phyloP scores from a whole-genome alignment of 768 basidiomycete species.

The Chiua virens region DNA sequence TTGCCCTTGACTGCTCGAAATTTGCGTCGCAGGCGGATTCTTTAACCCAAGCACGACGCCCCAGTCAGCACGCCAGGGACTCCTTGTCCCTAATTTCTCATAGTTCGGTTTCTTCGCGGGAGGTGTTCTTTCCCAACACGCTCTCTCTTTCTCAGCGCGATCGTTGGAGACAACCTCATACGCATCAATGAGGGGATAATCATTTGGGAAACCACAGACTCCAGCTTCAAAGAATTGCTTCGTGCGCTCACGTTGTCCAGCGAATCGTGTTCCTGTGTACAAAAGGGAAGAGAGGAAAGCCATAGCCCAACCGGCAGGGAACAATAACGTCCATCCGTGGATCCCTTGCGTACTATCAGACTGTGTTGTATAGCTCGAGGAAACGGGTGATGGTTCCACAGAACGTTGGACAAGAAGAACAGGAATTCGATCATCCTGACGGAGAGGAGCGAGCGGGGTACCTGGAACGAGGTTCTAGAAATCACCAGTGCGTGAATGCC shows the following conservation, averaged over 20 bases:
- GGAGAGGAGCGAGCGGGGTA: constrained; percentile 58
- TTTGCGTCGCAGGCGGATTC: constrained; percentile 8
- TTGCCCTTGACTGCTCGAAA: background rate
- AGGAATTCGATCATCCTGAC: constrained; percentile 82
- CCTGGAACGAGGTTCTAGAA: constrained; percentile 77
- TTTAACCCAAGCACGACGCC: constrained; percentile 58
- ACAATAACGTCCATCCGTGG: constrained; percentile 85
- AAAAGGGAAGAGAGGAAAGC: constrained; percentile 82
- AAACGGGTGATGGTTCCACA: constrained; percentile 40
- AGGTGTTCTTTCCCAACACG: constrained; percentile 76
- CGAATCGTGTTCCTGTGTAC: constrained; percentile 81
- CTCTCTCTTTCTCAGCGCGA: constrained; percentile 53
- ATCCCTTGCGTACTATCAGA: constrained; percentile 42
- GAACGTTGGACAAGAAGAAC: constrained; percentile 82
- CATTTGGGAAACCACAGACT: constrained; percentile 72
- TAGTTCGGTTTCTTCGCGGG: constrained; percentile 85
- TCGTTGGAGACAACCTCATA: constrained; percentile 50
- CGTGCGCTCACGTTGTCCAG: constrained; percentile 79
- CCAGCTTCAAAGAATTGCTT: constrained; percentile 86
- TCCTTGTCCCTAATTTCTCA: constrained; percentile 57
- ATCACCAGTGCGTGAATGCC: background rate
- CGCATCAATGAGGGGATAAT: constrained; percentile 63
- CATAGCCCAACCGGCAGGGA: constrained; percentile 91
- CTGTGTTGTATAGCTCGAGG: constrained; percentile 14
- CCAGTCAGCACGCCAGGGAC: constrained; percentile 83